Base-by-base conservation (phyloP, 129 eudicot genomes). In the Ambrosia artemisiifolia region DNA sequence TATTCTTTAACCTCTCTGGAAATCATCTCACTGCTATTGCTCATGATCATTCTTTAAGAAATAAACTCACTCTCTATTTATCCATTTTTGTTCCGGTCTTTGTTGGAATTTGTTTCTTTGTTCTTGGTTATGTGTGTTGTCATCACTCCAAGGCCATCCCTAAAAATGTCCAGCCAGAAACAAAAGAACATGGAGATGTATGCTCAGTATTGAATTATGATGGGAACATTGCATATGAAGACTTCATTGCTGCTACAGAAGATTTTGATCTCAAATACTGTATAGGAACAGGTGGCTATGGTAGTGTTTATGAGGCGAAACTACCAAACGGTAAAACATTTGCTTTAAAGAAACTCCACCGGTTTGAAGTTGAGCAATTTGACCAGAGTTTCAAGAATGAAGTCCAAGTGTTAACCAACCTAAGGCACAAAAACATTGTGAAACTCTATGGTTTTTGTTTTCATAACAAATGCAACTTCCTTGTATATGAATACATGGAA, bases 271-370 rank as follows among this genome's bases (percentile, higher is more conserved):
- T 70, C 69, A 69, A 36, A 75, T 74, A 83, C 7, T 83, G 86
- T 70, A 74, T 83, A 6, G 81, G 86, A 38, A 73, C 74, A 0
- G 86, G 83, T 61, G 78, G 80, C 5, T 83, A 79, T 68, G 83
- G 78, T 24, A 78, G 64, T 20, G 74, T 74, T 20, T 82, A 82
- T 38, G 68, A 64, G 63, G 83, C 83, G 0, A 43, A 68, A 55
- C 63, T 82, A 24, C 79, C 85, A 0, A 57, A 34, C 14, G 80
- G 80, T 4, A 48, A 75, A 63, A 74, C 60, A 32, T 63, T 80
- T 60, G 81, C 84, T 17, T 76, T 80, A 42, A 80, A 80, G 54
- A 80, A 74, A 76, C 80, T 70, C 44, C 74, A 74, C 30, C 74
- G 65, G 20, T 65, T 42, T 18, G 79, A 76, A 40, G 68, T 66